Evolutionary conservation across 768 basidiomycete species (phyloP).

Genomic region (Myochromella boudieri): DNA sequence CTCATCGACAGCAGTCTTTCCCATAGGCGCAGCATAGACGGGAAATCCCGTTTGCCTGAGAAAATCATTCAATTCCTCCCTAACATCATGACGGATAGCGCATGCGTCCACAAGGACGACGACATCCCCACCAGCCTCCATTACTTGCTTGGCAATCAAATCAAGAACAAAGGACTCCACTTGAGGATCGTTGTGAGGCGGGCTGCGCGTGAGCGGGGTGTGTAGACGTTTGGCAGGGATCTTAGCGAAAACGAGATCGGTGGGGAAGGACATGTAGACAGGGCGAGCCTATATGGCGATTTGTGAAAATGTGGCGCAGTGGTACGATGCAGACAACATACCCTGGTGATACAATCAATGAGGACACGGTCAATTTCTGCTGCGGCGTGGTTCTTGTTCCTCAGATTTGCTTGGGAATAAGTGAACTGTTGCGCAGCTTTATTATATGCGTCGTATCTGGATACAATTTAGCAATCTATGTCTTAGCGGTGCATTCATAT

Average conservation of each 20-base stretch:
- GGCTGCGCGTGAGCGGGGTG: slow-evolving; percentile 50
- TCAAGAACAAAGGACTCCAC: slow-evolving; percentile 71
- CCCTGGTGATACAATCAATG: slow-evolving; percentile 61
- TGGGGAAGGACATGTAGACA: slow-evolving; percentile 85
- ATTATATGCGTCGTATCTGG: slow-evolving; percentile 76
- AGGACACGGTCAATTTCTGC: slow-evolving; percentile 79
- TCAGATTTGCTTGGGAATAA: slow-evolving; percentile 61
- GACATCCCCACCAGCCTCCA: slow-evolving; percentile 64
- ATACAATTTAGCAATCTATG: not conserved
- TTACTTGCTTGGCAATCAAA: slow-evolving; percentile 65
- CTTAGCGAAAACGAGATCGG: slow-evolving; percentile 70
- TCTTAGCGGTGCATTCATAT: not conserved
- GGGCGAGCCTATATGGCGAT: slow-evolving; percentile 61
- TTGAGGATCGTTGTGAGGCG: slow-evolving; percentile 52
- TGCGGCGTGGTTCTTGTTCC: slow-evolving; percentile 51
- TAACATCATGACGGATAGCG: slow-evolving; percentile 67
- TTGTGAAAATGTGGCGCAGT: not conserved
- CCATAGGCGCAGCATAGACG: slow-evolving; percentile 79
- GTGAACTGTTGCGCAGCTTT: slow-evolving; percentile 78
- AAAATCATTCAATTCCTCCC: slow-evolving; percentile 62
- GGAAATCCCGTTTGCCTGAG: slow-evolving; percentile 65
- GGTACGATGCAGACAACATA: slow-evolving; percentile 16
- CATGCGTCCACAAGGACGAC: slow-evolving; percentile 84
- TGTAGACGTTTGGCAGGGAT: slow-evolving; percentile 65
- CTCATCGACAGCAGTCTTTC: slow-evolving; percentile 77